Base-by-base conservation (phyloP, 805 yeast genomes). In the Sugiyamaella floridensis region DNA sequence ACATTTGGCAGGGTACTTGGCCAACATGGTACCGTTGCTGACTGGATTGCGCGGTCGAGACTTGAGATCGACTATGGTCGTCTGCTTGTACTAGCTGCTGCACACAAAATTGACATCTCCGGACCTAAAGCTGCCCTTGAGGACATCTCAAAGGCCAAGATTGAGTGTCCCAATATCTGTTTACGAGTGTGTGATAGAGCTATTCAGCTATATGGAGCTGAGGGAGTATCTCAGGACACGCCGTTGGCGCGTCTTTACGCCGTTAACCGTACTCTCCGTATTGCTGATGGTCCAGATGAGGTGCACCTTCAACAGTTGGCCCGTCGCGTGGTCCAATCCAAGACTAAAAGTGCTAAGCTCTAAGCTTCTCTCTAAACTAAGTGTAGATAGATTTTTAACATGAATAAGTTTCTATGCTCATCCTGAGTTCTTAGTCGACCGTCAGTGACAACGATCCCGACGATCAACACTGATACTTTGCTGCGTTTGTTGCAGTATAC, bases 261-360 rank as follows among this genome's bases (percentile, higher is more conserved):
- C 20, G 65, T 66, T 52, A 69, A 76, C 46, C 72, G 86, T 63
- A 79, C 82, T 44, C 72, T 81, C 52, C 61, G 86, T 56, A 78
- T 81, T 52, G 85, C 86, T 14, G 86, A 82, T 63, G 86, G 86
- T 11, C 86, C 86, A 2, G 86, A 81, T 68, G 86, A 81, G 64
- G 83, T 82, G 2, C 85, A 82, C 63, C 67, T 79, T 63, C 68
- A 69, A 55, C 85, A 81, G 66, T 69, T 82, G 57, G 85, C 80
- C 6, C 73, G 79, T 54, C 54, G 62, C 15, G 62, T 56, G 26
- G 50, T 58, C 44, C n/a, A 29, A 29, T 47, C 40, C n/a, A 32
- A 32, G 37, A 11, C 37, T 14, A 32, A 32, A 11, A 14, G 9
- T 14, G 12, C 46, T 40, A 37, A 41, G 37, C 52, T 26, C 16